Percentiles rank a stretch among this genome's conserved stretches.
Evolutionary conservation across 305 asterid genomes (phyloP).

Genomic region (Fraxinus velutina): DNA sequence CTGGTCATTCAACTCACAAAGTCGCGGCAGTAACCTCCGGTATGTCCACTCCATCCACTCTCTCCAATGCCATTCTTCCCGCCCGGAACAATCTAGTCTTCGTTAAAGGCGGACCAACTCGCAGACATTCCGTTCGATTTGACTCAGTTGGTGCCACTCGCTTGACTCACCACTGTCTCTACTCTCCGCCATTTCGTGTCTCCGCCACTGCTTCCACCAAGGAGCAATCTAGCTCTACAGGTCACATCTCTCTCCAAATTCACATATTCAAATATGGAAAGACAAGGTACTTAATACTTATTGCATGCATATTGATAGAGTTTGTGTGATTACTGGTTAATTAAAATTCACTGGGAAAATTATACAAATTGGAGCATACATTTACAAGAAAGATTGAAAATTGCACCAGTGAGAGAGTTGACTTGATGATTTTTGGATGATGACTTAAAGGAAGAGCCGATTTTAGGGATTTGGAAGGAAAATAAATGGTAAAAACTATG

Average conservation of each 20-base stretch:
- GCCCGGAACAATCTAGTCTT: background rate
- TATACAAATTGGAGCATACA: background rate
- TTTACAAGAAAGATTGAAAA: background rate
- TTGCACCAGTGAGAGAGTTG: background rate
- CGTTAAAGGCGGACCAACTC: slow-evolving; percentile 7
- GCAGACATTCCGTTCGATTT: slow-evolving; percentile 11
- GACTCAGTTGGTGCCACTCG: background rate
- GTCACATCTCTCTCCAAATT: background rate
- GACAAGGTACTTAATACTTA: background rate
- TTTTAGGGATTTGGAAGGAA: background rate
- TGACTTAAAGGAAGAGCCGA: background rate
- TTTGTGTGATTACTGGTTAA: background rate
- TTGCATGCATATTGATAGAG: background rate
- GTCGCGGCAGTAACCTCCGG: background rate
- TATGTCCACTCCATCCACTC: slow-evolving; percentile 11
- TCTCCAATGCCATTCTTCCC: slow-evolving; percentile 13
- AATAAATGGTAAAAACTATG: background rate
- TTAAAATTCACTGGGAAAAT: background rate
- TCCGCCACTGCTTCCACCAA: slow-evolving; percentile 18
- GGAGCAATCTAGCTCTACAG: slow-evolving; percentile 29
- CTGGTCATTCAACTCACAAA: slow-evolving; percentile 4
- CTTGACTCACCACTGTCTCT: background rate
- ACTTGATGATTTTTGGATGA: background rate
- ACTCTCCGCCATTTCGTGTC: slow-evolving; percentile 18
- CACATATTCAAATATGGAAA: background rate